phyloP scores from a whole-genome alignment of 768 basidiomycete genomes.

The Panaeolus papilionaceus region DNA sequence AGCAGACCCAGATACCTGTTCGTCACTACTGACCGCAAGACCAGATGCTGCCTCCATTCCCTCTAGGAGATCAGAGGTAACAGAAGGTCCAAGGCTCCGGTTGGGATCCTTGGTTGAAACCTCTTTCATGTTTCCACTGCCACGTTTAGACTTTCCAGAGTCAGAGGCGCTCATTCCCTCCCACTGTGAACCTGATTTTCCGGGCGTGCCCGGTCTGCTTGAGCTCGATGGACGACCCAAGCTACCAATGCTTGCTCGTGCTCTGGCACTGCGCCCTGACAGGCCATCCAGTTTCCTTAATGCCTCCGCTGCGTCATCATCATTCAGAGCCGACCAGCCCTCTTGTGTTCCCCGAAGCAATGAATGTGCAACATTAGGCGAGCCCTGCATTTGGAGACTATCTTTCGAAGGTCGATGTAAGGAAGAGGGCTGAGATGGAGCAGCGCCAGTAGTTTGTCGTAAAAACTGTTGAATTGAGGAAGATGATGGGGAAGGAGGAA shows the following conservation, averaged over 20 bases:
- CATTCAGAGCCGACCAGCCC: constrained; percentile 88
- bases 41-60: constrained; percentile 30
- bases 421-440: constrained; percentile 45
- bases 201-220: constrained; percentile 80
- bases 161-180: constrained; percentile 65
- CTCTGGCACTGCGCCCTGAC: constrained; percentile 74
- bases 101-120: constrained; percentile 50
- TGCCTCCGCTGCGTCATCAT: constrained; percentile 89
- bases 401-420: constrained; percentile 51
- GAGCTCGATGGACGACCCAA: constrained; percentile 67
- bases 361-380: constrained; percentile 82
- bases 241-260: constrained; percentile 79
- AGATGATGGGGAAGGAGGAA: constrained; percentile 92
- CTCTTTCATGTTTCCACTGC: constrained; percentile 49
- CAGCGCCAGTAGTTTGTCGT: constrained; percentile 55
- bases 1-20: constrained; percentile 49
- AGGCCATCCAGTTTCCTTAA: constrained; percentile 93
- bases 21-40: constrained; percentile 63
- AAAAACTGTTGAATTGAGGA: constrained; percentile 87
- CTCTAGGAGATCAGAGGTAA: constrained; percentile 48
- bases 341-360: constrained; percentile 87
- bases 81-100: constrained; percentile 42
- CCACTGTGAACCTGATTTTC: constrained; percentile 73
- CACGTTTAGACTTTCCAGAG: constrained; percentile 44
- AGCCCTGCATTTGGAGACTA: constrained; percentile 44